Evolutionary conservation across 257 asterid species (phyloP).

Genomic region (Penstemon davidsonii): DNA sequence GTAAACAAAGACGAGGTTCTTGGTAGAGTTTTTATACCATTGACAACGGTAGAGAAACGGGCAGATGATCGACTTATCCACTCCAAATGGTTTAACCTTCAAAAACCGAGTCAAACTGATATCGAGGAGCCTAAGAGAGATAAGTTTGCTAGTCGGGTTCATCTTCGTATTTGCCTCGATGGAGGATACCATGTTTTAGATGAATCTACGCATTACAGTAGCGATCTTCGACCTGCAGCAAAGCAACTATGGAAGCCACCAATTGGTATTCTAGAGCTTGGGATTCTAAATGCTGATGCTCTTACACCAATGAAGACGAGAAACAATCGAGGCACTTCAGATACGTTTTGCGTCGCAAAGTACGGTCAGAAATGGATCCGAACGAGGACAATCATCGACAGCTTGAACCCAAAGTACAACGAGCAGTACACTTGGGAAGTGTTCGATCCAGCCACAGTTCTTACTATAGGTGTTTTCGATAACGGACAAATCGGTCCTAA

Average conservation of each 20-base stretch:
- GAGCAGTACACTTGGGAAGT: constrained; percentile 98
- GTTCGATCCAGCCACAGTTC: constrained; percentile 88
- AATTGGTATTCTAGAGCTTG: constrained; percentile 72
- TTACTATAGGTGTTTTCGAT: constrained; percentile 84
- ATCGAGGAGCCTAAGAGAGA: constrained; percentile 63
- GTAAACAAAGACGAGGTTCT: constrained; percentile 68
- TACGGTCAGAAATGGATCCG: constrained; percentile 90
- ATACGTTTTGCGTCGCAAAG: constrained; percentile 83
- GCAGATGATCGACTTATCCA: constrained; percentile 63
- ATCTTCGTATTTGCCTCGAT: constrained; percentile 75
- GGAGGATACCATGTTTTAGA: constrained; percentile 97
- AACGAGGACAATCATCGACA: constrained; percentile 76
- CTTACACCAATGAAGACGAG: constrained; percentile 77
- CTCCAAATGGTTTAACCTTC: constrained; percentile 71
- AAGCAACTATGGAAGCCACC: constrained; percentile 93
- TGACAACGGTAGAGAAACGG: constrained; percentile 62
- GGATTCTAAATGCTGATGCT: constrained; percentile 67
- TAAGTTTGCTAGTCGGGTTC: constrained; percentile 73
- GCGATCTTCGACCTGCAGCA: constrained; percentile 84
- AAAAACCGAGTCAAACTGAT: constrained; percentile 43
- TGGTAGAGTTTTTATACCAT: constrained; percentile 64
- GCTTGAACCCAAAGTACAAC: constrained; percentile 82
- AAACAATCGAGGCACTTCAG: constrained; percentile 67
- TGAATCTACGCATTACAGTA: constrained; percentile 80
- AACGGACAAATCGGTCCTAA: constrained; percentile 49